Percentiles rank a stretch among this genome's conserved stretches.
phyloP scores from a whole-genome alignment of 164 flowering plant genomes.

The Warburgia ugandensis region DNA sequence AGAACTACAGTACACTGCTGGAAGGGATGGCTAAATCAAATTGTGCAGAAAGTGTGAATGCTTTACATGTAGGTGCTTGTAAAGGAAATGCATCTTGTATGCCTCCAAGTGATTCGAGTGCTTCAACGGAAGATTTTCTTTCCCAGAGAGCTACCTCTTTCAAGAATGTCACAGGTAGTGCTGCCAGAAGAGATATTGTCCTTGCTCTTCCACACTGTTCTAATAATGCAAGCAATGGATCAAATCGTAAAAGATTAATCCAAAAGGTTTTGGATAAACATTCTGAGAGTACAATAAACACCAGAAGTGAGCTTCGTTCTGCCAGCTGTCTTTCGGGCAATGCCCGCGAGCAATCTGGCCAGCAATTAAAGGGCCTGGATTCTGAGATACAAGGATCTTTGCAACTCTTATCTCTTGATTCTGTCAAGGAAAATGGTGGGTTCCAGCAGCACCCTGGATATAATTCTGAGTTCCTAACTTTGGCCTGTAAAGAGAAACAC shows the following conservation, averaged over 20 bases:
- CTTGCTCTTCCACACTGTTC: neutral
- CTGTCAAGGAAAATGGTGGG: neutral
- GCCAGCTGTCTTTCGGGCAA: neutral
- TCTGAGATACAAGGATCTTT: neutral
- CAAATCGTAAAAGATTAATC: neutral
- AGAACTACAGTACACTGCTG: too few species aligned
- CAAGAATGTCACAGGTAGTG: neutral
- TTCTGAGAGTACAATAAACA: neutral
- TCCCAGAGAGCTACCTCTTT: neutral
- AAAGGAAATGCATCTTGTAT: too few species aligned
- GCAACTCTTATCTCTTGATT: neutral
- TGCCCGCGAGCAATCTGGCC: constrained; percentile 2
- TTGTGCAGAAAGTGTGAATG: too few species aligned
- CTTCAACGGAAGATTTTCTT: neutral
- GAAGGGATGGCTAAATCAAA: too few species aligned
- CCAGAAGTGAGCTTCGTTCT: too few species aligned
- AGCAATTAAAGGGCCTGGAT: neutral
- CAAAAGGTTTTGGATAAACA: neutral
- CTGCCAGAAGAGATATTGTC: neutral
- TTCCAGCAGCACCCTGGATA: neutral
- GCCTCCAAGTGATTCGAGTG: too few species aligned
- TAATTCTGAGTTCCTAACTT: too few species aligned
- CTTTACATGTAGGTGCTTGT: too few species aligned
- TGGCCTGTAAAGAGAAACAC: neutral
- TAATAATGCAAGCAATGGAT: neutral